Base-by-base conservation (phyloP, 805 yeast genomes). In the Lachancea waltii region DNA sequence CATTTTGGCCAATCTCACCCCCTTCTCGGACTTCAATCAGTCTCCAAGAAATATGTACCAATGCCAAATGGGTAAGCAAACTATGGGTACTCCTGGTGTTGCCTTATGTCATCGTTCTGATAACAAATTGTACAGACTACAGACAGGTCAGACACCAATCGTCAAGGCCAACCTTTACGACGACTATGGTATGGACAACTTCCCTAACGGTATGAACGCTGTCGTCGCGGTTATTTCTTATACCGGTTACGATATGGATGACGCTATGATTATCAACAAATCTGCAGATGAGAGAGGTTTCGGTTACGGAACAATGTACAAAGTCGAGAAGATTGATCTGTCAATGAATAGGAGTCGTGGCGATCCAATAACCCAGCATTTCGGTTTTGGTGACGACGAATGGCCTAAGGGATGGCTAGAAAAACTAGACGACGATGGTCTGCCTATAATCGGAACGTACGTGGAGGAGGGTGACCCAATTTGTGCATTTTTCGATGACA, bases 21-120 rank as follows among this genome's bases (percentile, higher is more conserved):
- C 98, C 49, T 92, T 86, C 62, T 89, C 97, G 1, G 98, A 92
- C 64, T 92, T 92, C 70, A 92, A 92, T 65, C 98, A 92, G 70
- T 89, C 97, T 19, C 98, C 98, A 56, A 84, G 98, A 78, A 92
- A 92, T 63, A 92, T 92, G 97, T 92, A 92, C 64, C 98, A 92
- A 70, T 92, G 98, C 68, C 98, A 92, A 73, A 92, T 92, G 98
- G 97, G 97, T 77, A 92, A 92, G 69, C 98, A 92, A 70, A 90
- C 98, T 15, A 92, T 92, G 98, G 98, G 98, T 65, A 92, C 98
- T 4, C 98, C 98, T 7, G 97, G 97, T 67, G 95, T 92, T 47
- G 97, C 95, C 0, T 69, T 90, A 38, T 75, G 70, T 31, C 95
- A 87, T 63, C 77, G 98, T 64, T 83, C 95, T 1, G 98, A 92